A percentile compares a stretch with the other conserved stretches of the same genome.
Evolutionary conservation across 129 eudicot species (phyloP).

Genomic region (Arctium lappa): DNA sequence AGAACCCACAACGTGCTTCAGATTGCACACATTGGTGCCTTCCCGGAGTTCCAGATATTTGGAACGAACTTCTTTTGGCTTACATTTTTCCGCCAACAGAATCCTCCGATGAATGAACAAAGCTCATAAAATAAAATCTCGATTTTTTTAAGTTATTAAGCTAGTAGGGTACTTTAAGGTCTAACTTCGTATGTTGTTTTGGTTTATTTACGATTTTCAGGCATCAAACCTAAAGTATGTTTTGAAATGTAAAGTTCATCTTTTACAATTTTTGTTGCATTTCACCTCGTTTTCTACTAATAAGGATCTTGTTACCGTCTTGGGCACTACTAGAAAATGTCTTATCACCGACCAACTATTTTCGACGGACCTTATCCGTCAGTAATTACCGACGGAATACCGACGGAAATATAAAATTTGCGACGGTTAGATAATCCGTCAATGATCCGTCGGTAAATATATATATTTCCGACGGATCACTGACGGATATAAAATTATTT

Average conservation of each 20-base stretch:
- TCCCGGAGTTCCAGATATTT: conserved; percentile 77
- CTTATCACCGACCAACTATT: too few relatives aligned
- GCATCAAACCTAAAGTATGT: neutral
- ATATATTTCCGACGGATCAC: too few relatives aligned
- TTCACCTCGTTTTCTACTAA: neutral
- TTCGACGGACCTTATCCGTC: too few relatives aligned
- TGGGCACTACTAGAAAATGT: too few relatives aligned
- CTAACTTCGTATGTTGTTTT: neutral
- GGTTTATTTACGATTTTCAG: neutral
- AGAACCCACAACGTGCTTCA: conserved; percentile 38
- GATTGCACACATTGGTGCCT: conserved; percentile 87
- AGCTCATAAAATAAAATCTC: neutral
- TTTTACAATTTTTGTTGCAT: neutral
- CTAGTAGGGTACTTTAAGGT: neutral
- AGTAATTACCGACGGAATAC: too few relatives aligned
- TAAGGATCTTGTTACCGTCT: neutral
- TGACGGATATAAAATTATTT: too few relatives aligned
- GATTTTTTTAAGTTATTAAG: neutral
- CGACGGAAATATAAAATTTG: too few relatives aligned
- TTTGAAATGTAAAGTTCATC: neutral
- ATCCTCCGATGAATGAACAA: neutral
- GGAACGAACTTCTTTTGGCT: conserved; percentile 71
- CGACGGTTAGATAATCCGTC: too few relatives aligned
- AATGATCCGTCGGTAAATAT: too few relatives aligned
- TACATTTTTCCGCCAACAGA: conserved; percentile 18